phyloP scores from a whole-genome alignment of 306 rosid genomes.

The Citrullus amarus region DNA sequence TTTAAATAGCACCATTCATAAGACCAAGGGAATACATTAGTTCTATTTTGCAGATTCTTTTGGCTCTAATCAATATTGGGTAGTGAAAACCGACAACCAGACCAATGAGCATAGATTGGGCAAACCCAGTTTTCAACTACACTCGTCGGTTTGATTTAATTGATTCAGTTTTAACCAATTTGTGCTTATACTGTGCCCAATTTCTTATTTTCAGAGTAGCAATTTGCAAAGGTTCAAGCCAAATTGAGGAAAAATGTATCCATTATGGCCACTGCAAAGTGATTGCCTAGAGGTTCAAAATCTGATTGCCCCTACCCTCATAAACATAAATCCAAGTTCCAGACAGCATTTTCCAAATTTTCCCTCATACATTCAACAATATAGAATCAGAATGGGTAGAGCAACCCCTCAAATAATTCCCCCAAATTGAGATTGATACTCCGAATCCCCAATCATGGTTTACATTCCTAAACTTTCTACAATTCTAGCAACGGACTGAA shows the following conservation, averaged over 20 bases:
- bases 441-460: background rate
- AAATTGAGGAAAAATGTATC: background rate
- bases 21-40: background rate
- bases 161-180: background rate
- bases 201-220: background rate
- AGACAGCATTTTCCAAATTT: background rate
- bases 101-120: background rate
- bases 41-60: background rate
- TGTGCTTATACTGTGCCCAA: background rate
- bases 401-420: background rate
- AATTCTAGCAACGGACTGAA: background rate
- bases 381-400: background rate
- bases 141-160: background rate
- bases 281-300: background rate
- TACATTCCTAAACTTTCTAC: background rate
- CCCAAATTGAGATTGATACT: background rate
- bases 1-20: background rate
- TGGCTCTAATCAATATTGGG: background rate
- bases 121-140: background rate
- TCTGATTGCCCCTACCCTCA: background rate
- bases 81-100: background rate
- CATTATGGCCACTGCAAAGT: background rate
- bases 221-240: background rate
- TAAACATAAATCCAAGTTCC: background rate
- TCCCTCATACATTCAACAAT: background rate